These are phyloP conservation scores for Heritiera fomes DNA, from an alignment of 345 rosid species.

Conservation along the genomic window DNA sequence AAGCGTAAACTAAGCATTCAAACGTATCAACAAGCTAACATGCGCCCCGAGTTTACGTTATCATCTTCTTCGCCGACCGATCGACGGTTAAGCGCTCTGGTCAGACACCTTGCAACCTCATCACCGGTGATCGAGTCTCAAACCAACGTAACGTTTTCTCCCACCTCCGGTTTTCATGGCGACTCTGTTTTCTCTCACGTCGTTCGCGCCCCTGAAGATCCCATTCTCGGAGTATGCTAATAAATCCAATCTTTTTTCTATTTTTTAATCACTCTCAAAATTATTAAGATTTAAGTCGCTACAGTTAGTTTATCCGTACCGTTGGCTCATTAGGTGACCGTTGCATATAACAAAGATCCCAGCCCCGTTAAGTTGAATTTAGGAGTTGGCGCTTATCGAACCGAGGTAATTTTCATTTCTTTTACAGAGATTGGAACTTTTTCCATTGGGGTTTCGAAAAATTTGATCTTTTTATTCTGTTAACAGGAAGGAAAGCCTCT, in stretches of 20 bases:
- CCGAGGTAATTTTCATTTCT: slow-evolving; percentile 55
- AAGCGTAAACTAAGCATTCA: slow-evolving; percentile 2
- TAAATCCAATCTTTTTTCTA: neutral
- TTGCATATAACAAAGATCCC: slow-evolving; percentile 88
- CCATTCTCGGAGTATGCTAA: slow-evolving; percentile 70
- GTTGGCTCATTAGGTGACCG: slow-evolving; percentile 61
- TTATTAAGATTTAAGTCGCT: neutral
- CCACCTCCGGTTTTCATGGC: slow-evolving; percentile 40
- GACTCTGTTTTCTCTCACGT: slow-evolving; percentile 76
- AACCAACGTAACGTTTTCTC: slow-evolving; percentile 39
- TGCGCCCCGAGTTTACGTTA: slow-evolving; percentile 19
- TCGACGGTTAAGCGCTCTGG: slow-evolving; percentile 51
- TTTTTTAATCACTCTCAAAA: neutral
- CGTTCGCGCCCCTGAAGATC: slow-evolving; percentile 86
- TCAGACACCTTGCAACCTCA: slow-evolving; percentile 42
- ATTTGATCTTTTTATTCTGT: slow-evolving; percentile 16
- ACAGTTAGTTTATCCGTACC: neutral
- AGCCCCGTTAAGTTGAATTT: slow-evolving; percentile 89
- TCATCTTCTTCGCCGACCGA: slow-evolving; percentile 38
- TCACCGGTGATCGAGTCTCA: slow-evolving; percentile 7
- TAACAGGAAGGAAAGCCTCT: slow-evolving; percentile 92
- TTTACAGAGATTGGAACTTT: neutral
- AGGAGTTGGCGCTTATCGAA: slow-evolving; percentile 96
- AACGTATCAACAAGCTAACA: slow-evolving; percentile 10
- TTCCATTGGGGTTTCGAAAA: neutral